Percentiles rank a stretch among this genome's conserved stretches.
Evolutionary conservation across 2,329 filamentous ascomycete species (phyloP).

Genomic region (Chaetomium sp.): DNA sequence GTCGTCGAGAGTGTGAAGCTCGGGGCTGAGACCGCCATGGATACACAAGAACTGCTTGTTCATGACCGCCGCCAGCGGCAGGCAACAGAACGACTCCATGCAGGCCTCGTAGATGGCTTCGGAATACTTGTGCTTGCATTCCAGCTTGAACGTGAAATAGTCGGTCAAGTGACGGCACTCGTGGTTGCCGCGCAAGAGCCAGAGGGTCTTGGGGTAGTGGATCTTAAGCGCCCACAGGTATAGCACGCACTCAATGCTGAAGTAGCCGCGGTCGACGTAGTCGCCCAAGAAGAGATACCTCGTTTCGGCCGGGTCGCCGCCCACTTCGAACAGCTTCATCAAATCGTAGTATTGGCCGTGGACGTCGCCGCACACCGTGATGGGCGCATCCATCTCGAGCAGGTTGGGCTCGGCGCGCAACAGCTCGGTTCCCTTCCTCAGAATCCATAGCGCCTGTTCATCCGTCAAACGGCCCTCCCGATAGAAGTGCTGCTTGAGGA

Average conservation of each 20-base stretch:
- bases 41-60: constrained; percentile 99
- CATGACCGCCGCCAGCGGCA: constrained; percentile 95
- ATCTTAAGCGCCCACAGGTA: constrained; percentile 99
- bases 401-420: constrained; percentile 88
- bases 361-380: constrained; percentile 96
- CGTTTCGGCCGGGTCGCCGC: constrained; percentile 92
- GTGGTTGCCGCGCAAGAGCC: constrained; percentile 95
- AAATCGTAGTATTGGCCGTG: constrained; percentile 99
- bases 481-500: constrained; percentile 97
- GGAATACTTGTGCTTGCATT: constrained; percentile 99
- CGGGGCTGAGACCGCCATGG: constrained; percentile 90
- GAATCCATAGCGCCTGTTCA: constrained; percentile 94
- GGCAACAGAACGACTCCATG: constrained; percentile 94
- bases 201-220: constrained; percentile 95
- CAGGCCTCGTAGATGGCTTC: constrained; percentile 94
- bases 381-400: constrained; percentile 98
- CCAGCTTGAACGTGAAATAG: constrained; percentile 99
- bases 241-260: constrained; percentile 97
- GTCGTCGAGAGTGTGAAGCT: constrained; percentile 92
- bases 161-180: constrained; percentile 98
- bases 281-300: constrained; percentile 95
- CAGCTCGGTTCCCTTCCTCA: constrained; percentile 79
- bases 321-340: constrained; percentile 99
- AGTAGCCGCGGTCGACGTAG: constrained; percentile 97
- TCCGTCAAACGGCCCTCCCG: constrained; percentile 94